Evolutionary conservation across 83 land plant genomes (phyloP), one percentile per base, ranked within the genome.

Genomic region (Picea abies): DNA sequence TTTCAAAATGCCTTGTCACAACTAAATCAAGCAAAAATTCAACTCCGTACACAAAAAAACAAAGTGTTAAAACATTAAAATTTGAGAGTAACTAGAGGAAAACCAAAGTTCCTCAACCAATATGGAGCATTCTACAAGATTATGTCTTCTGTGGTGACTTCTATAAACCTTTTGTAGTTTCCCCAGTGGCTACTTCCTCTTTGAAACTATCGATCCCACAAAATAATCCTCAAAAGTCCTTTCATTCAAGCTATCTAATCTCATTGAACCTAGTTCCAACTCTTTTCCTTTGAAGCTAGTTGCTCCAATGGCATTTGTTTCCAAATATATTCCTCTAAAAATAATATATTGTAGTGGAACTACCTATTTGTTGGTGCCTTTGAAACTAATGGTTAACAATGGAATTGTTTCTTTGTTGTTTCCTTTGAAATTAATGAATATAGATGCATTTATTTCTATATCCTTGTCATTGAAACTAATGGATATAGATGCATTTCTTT

Each of bases 61-160:
- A n/a, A n/a, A n/a, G n/a, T n/a, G n/a, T n/a, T n/a, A n/a, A n/a
- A n/a, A n/a, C n/a, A n/a, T n/a, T n/a, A n/a, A n/a, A n/a, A n/a
- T n/a, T n/a, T n/a, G n/a, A n/a, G n/a, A n/a, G 41, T 49, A 69
- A 0, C 16, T 61, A 39, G 63, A 73, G 35, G 84, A 88, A 19
- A 44, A 93, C 94, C 96, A 93, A 4, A 88, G 82, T 80, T 91
- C 92, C 84, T 93, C 93, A 79, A 91, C 81, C 15, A 91, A 81
- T 58, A 93, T 88, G 9, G 92, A 92, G 84, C 92, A 91, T 88
- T 93, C 94, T 49, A 92, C 96, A 62, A 93, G 86, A 58, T 88
- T 91, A 69, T 94, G 68, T 77, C 96, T 62, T 12, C 92, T 91
- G 29, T 91, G 64, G 79, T 90, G 88, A 65, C 94, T 88, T 82